Conservation (phyloP, 371 early-diverging fungal species). For the Cokeromyces recurvatus region DNA sequence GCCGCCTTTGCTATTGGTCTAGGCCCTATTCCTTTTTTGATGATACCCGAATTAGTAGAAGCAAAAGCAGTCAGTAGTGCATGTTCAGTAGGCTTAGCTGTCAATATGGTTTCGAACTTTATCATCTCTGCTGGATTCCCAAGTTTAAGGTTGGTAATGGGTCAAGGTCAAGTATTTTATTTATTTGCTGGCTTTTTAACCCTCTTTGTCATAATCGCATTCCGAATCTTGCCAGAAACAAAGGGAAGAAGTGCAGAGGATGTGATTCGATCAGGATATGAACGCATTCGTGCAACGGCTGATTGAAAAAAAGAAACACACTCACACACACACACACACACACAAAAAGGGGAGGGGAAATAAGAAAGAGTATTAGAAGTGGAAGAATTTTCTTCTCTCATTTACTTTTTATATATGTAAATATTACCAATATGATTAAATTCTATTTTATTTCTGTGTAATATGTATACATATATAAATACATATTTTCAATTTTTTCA, state of each 20-base stretch:
- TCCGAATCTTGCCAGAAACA: slow-evolving; percentile 77
- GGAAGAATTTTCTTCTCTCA: too few species aligned
- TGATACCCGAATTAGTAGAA: slow-evolving; percentile 82
- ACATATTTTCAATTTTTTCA: too few species aligned
- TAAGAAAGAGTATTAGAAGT: too few species aligned
- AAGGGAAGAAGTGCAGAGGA: slow-evolving; percentile 58
- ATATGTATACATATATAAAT: too few species aligned
- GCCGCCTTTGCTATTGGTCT: slow-evolving; percentile 88
- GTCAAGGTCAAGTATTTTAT: slow-evolving; percentile 67
- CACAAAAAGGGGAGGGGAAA: too few species aligned
- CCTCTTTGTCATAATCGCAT: slow-evolving; percentile 41
- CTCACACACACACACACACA: too few species aligned
- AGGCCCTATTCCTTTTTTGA: slow-evolving; percentile 84
- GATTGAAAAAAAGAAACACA: too few species aligned
- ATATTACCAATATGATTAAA: too few species aligned
- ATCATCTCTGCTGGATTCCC: slow-evolving; percentile 64
- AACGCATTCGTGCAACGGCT: neutral
- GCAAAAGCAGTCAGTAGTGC: slow-evolving; percentile 66
- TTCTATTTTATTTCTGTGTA: too few species aligned
- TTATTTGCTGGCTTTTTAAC: slow-evolving; percentile 59
- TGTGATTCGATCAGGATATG: slow-evolving; percentile 37
- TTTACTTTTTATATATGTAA: too few species aligned
- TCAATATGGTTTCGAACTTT: slow-evolving; percentile 76
- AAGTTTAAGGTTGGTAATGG: slow-evolving; percentile 52
- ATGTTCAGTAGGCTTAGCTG: slow-evolving; percentile 61